These are phyloP conservation scores for Lentinula detonsa DNA, from an alignment of 768 basidiomycete genomes.

Conservation along the genomic window DNA sequence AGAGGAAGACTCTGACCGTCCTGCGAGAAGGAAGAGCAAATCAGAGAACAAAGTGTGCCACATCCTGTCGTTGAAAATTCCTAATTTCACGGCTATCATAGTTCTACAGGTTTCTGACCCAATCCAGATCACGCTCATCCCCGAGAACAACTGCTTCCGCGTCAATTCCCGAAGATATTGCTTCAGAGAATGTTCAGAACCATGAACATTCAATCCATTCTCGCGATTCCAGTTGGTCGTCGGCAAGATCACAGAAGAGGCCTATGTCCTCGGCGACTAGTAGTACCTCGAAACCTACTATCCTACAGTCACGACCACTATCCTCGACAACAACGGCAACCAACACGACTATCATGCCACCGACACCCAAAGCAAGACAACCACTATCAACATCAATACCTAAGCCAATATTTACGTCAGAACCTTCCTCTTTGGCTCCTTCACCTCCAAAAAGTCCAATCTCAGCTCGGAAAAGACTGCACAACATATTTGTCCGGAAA, in stretches of 20 bases:
- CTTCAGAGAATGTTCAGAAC: background rate
- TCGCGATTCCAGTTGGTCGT: conserved; percentile 4
- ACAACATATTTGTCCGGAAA: conserved; percentile 40
- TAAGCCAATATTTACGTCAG: conserved; percentile 9
- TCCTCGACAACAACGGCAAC: conserved; percentile 62
- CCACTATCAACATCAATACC: conserved; percentile 21
- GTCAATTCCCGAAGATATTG: background rate
- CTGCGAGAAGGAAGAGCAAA: conserved; percentile 32
- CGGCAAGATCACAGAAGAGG: background rate
- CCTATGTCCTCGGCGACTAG: conserved; percentile 11
- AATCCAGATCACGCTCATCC: conserved; percentile 59
- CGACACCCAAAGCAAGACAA: conserved; percentile 37
- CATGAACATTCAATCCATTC: conserved; percentile 2
- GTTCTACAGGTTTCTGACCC: conserved; percentile 56
- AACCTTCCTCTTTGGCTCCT: conserved; percentile 19
- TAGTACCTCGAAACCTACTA: conserved; percentile 40
- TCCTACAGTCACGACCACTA: conserved; percentile 54
- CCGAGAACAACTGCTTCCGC: conserved; percentile 24
- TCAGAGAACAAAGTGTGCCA: conserved; percentile 41
- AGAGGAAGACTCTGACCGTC: conserved; percentile 28
- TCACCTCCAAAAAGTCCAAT: conserved; percentile 28
- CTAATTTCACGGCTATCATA: conserved; percentile 18
- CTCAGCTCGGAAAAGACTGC: conserved; percentile 32
- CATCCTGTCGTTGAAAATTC: conserved; percentile 3
- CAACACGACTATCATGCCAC: conserved; percentile 54